Percentiles rank a stretch among this genome's conserved stretches.
Evolutionary conservation across 2,329 filamentous ascomycete species (phyloP).

Genomic region (Blastomyces percursus): DNA sequence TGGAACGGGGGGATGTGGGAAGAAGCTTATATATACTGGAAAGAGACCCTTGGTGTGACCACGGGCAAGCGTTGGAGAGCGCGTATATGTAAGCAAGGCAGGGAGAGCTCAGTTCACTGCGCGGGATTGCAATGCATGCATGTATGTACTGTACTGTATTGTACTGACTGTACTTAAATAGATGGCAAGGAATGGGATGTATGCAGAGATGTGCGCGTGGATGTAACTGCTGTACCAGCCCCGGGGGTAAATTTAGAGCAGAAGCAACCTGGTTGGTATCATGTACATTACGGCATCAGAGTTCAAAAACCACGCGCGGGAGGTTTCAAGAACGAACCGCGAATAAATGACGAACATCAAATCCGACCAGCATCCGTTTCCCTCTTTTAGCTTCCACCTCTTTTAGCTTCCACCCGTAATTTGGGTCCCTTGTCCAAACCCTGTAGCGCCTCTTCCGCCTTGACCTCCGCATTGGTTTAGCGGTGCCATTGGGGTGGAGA

Average conservation of each 20-base stretch:
- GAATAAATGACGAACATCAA: background rate
- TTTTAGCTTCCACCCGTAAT: background rate
- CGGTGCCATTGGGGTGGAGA: background rate
- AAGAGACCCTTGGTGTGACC: background rate
- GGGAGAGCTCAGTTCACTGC: background rate
- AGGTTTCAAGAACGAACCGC: background rate
- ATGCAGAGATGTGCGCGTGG: background rate
- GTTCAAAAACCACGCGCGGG: background rate
- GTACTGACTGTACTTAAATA: background rate
- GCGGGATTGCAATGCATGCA: background rate
- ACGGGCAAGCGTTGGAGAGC: background rate
- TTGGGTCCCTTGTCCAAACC: background rate
- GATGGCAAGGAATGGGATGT: background rate
- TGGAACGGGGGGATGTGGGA: background rate
- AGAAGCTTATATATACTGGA: background rate
- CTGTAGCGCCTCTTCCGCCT: background rate
- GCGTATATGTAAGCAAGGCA: background rate
- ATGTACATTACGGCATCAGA: background rate
- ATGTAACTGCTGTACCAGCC: background rate
- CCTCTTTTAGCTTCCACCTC: background rate
- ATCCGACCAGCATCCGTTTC: background rate
- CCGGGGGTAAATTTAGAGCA: background rate
- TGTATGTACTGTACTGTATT: background rate
- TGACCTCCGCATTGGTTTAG: background rate
- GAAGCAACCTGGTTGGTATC: background rate